A percentile compares a stretch with the other conserved stretches of the same genome.
Conservation (phyloP, 2,329 filamentous ascomycete species). For the Colletotrichum cordylinicola region DNA sequence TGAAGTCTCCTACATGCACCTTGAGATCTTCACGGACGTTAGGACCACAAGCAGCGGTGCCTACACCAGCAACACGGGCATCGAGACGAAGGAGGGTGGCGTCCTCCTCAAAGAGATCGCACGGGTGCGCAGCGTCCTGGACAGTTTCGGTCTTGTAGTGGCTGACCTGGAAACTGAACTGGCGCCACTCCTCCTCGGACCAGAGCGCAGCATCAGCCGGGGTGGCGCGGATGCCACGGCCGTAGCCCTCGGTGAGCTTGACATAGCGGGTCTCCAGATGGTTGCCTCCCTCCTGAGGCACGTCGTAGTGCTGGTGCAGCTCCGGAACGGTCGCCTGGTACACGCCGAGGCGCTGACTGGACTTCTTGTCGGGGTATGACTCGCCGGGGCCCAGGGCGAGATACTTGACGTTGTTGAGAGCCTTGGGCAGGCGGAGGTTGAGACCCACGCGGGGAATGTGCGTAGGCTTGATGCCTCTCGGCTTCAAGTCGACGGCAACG, state of each 20-base stretch:
- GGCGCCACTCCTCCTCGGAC: constrained; percentile 34
- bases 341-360: constrained; percentile 58
- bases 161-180: constrained; percentile 61
- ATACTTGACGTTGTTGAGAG: constrained; percentile 59
- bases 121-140: constrained; percentile 66
- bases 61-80: constrained; percentile 53
- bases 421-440: constrained; percentile 54
- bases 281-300: constrained; percentile 73
- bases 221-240: constrained; percentile 33
- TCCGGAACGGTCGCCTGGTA: constrained; percentile 49
- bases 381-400: constrained; percentile 69
- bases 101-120: constrained; percentile 61
- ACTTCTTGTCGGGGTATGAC: constrained; percentile 67
- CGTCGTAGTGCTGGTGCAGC: constrained; percentile 66
- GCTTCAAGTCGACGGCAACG: constrained; percentile 48
- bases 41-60: constrained; percentile 54
- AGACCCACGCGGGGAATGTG: constrained; percentile 69
- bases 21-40: constrained; percentile 50
- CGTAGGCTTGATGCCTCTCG: constrained; percentile 54
- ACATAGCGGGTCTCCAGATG: constrained; percentile 66
- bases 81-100: constrained; percentile 49
- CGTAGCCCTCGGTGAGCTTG: constrained; percentile 34
- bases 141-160: constrained; percentile 59
- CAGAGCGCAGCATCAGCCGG: constrained; percentile 32
- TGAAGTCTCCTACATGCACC: constrained; percentile 44